Percentiles rank a stretch among this genome's conserved stretches.
Conservation (phyloP, 2,329 filamentous ascomycete genomes). For the Dendryphion nanum region DNA sequence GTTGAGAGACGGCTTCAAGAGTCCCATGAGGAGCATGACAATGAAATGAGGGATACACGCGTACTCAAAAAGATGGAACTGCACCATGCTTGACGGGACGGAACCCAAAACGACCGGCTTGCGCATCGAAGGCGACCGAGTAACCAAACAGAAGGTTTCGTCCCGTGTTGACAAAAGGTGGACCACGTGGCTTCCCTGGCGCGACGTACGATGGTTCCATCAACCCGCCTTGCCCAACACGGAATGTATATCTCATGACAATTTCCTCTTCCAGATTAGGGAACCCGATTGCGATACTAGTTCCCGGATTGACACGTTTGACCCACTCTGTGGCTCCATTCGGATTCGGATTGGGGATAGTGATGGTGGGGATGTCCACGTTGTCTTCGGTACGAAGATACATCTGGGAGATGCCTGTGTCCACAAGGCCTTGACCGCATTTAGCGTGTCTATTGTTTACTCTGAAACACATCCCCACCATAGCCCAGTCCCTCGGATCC, state of each 20-base stretch:
- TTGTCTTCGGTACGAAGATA: slow-evolving; percentile 30
- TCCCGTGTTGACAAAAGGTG: slow-evolving; percentile 35
- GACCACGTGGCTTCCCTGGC: slow-evolving; percentile 17
- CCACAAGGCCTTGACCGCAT: slow-evolving; percentile 28
- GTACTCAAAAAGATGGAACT: slow-evolving; percentile 11
- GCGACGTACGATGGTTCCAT: slow-evolving; percentile 29
- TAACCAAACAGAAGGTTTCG: slow-evolving; percentile 31
- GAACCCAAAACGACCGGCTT: slow-evolving; percentile 31
- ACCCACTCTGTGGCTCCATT: slow-evolving; percentile 24
- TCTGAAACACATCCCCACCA: slow-evolving; percentile 31
- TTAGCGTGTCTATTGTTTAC: slow-evolving; percentile 18
- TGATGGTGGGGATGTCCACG: slow-evolving; percentile 23
- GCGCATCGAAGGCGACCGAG: slow-evolving; percentile 35
- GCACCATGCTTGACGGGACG: slow-evolving; percentile 18
- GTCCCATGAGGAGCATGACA: slow-evolving; percentile 32
- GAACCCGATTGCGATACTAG: slow-evolving; percentile 25
- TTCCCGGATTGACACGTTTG: slow-evolving; percentile 30
- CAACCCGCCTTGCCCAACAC: slow-evolving; percentile 20
- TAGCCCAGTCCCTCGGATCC: slow-evolving; percentile 34
- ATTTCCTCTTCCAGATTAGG: slow-evolving; percentile 12
- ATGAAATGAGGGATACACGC: slow-evolving; percentile 27
- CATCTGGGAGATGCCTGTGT: slow-evolving; percentile 37
- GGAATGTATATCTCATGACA: slow-evolving; percentile 22
- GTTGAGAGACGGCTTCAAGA: slow-evolving; percentile 32
- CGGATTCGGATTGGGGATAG: slow-evolving; percentile 30